These are phyloP conservation scores for Arthrobotrys megalospora DNA, from an alignment of 2,329 filamentous ascomycete genomes.

Conservation along the genomic window DNA sequence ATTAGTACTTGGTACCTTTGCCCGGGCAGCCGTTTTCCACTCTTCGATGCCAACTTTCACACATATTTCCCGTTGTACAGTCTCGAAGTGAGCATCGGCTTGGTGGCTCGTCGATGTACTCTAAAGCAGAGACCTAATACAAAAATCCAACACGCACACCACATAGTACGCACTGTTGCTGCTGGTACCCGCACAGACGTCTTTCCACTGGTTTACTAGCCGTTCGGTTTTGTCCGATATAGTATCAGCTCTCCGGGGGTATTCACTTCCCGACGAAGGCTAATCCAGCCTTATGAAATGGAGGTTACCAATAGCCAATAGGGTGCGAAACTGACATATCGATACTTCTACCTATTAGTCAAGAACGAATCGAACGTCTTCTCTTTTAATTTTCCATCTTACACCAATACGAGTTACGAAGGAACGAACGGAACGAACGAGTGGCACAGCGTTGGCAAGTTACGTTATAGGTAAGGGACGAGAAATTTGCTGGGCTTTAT, in stretches of 20 bases:
- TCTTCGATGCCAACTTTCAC: too few relatives aligned
- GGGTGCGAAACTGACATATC: background rate
- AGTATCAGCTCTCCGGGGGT: background rate
- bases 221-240: too few relatives aligned
- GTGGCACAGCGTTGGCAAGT: constrained; percentile 9
- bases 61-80: background rate
- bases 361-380: background rate
- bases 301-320: background rate
- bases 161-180: background rate
- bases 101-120: background rate
- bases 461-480: constrained; percentile 29
- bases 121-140: background rate
- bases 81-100: background rate
- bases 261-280: background rate
- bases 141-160: background rate
- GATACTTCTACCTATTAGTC: background rate
- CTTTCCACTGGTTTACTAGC: background rate
- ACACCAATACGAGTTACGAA: constrained; percentile 11
- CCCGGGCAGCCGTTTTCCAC: too few relatives aligned
- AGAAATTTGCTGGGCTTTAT: constrained; percentile 24
- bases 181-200: background rate
- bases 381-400: background rate
- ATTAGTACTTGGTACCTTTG: background rate
- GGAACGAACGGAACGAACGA: background rate
- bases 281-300: background rate